Percentiles rank a stretch among this genome's conserved stretches.
These are phyloP conservation scores for Apophysomyces sp. DNA, from an alignment of 371 early-diverging fungal species.

Conservation along the genomic window DNA sequence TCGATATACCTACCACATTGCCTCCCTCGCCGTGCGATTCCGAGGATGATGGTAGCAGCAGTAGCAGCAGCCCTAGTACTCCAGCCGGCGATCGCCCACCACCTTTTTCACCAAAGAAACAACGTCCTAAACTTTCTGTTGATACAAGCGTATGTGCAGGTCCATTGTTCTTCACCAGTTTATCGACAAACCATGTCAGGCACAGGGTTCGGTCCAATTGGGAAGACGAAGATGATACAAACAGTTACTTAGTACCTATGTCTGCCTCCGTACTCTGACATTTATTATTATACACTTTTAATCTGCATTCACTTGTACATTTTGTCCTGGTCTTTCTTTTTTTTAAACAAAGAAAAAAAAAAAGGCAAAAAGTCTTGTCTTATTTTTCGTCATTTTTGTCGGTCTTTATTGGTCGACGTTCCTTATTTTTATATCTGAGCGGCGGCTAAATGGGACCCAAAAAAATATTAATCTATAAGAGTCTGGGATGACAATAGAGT, in stretches of 20 bases:
- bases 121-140: constrained; percentile 14
- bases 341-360: background rate
- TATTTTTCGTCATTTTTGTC: background rate
- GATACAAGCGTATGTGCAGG: constrained; percentile 20
- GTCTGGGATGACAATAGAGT: no score
- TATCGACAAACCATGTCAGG: constrained; percentile 14
- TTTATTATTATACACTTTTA: background rate
- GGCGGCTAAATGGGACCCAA: no score
- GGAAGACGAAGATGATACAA: constrained; percentile 5
- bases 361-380: background rate
- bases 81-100: constrained; percentile 2
- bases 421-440: no score
- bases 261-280: constrained; percentile 8
- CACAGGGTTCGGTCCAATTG: constrained; percentile 1
- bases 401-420: background rate
- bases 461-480: no score
- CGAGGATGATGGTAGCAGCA: constrained; percentile 4
- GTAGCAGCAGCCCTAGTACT: constrained; percentile 11
- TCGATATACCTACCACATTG: constrained; percentile 9
- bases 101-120: background rate
- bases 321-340: background rate
- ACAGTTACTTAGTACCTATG: constrained; percentile 14
- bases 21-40: background rate
- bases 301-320: background rate
- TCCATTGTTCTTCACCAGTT: constrained; percentile 19